Percentiles rank a stretch among this genome's conserved stretches.
phyloP scores from a whole-genome alignment of 306 rosid genomes.

The Biancaea sappan region DNA sequence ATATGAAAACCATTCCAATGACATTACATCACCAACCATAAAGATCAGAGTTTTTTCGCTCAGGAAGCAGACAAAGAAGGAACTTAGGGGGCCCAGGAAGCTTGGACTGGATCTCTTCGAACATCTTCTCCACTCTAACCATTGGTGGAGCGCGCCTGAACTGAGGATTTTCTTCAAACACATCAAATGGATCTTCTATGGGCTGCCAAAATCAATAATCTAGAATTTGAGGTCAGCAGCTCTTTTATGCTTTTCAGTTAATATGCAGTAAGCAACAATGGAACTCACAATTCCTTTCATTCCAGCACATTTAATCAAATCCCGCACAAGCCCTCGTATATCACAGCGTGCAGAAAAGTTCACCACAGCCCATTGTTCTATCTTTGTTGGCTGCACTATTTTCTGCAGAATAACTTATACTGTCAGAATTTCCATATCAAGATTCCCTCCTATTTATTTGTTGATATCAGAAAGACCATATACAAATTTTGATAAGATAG shows the following conservation, averaged over 20 bases:
- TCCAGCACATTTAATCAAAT: conserved; percentile 66
- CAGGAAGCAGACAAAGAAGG: conserved; percentile 84
- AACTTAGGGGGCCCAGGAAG: conserved; percentile 80
- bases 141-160: conserved; percentile 74
- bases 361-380: conserved; percentile 76
- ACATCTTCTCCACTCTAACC: conserved; percentile 85
- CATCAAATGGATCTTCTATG: conserved; percentile 57
- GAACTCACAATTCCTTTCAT: conserved; percentile 87
- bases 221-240: background rate
- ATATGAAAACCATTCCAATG: background rate
- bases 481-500: background rate
- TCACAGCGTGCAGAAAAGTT: conserved; percentile 93
- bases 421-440: background rate
- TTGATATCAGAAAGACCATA: background rate
- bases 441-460: background rate
- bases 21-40: conserved; percentile 57
- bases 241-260: background rate
- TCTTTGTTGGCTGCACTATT: conserved; percentile 60
- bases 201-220: conserved; percentile 39
- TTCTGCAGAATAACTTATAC: conserved; percentile 47
- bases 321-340: conserved; percentile 54
- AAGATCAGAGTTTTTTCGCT: conserved; percentile 86
- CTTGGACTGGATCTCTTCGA: conserved; percentile 58
- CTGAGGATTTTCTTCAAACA: conserved; percentile 64
- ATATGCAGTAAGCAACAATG: background rate